These are phyloP conservation scores for Starmerella etchellsii DNA, from an alignment of 805 yeast genomes.

Conservation along the genomic window DNA sequence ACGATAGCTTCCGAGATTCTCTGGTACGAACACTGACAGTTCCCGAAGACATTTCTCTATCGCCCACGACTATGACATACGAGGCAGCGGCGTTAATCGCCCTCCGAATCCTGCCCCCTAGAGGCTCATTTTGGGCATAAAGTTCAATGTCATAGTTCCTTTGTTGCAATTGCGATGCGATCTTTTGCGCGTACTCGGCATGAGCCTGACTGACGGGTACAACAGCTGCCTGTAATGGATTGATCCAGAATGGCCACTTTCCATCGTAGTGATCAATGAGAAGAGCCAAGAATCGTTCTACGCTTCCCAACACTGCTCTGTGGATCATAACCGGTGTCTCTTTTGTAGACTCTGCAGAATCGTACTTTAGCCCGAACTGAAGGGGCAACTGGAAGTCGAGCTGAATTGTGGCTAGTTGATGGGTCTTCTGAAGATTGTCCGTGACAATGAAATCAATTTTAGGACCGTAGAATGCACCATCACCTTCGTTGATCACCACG, in stretches of 20 bases:
- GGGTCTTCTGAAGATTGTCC: slow-evolving; percentile 68
- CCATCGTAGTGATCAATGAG: slow-evolving; percentile 83
- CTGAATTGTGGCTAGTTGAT: slow-evolving; percentile 92
- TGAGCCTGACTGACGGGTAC: slow-evolving; percentile 60
- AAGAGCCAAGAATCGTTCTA: slow-evolving; percentile 85
- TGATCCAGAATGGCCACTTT: slow-evolving; percentile 96
- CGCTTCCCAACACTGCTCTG: slow-evolving; percentile 87
- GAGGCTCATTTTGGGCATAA: slow-evolving; percentile 61
- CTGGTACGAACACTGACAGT: slow-evolving; percentile 54
- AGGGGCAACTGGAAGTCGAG: slow-evolving; percentile 89
- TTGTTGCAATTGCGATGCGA: slow-evolving; percentile 45
- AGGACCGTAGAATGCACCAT: slow-evolving; percentile 67
- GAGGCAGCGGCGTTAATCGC: slow-evolving; percentile 64
- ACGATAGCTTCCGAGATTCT: slow-evolving; percentile 31
- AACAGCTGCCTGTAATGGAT: slow-evolving; percentile 78
- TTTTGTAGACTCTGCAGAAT: slow-evolving; percentile 31
- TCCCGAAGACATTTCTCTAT: slow-evolving; percentile 52
- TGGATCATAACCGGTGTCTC: slow-evolving; percentile 88
- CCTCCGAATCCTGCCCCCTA: slow-evolving; percentile 69
- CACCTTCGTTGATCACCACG: slow-evolving; percentile 75
- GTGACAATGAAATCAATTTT: slow-evolving; percentile 76
- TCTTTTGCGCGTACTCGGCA: slow-evolving; percentile 37
- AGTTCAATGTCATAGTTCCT: slow-evolving; percentile 61
- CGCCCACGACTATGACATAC: slow-evolving; percentile 77
- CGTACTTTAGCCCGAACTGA: slow-evolving; percentile 62